Evolutionary conservation across 495 filamentous ascomycete species (phyloP).

Genomic region (Daldinia childiae): DNA sequence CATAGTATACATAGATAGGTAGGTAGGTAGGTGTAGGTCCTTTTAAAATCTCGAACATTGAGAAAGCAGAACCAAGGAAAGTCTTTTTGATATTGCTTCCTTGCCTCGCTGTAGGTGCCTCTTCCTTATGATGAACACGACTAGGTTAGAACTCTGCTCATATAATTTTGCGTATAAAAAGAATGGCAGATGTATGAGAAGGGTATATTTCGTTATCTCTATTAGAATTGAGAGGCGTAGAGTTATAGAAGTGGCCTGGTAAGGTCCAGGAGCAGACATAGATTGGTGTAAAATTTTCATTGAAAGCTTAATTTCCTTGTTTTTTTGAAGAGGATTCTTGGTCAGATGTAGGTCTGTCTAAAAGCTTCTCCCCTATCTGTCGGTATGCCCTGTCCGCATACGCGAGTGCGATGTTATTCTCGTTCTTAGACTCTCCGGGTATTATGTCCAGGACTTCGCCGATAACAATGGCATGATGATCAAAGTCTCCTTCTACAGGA

Average conservation of each 20-base stretch:
- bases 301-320: background rate
- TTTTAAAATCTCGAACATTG: no score
- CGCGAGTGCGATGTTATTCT: conserved; percentile 47
- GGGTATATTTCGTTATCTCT: background rate
- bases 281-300: background rate
- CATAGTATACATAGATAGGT: no score
- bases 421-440: conserved; percentile 34
- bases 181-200: background rate
- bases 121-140: background rate
- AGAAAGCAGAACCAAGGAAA: no score
- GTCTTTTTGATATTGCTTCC: no score
- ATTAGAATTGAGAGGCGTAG: background rate
- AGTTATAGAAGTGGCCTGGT: background rate
- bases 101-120: background rate
- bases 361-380: conserved; percentile 46
- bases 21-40: no score
- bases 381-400: conserved; percentile 58
- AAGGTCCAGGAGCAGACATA: background rate
- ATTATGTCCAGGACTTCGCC: conserved; percentile 61
- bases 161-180: background rate
- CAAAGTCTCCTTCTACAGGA: conserved; percentile 43
- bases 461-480: conserved; percentile 64
- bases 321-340: background rate
- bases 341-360: conserved; percentile 21
- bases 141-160: background rate